Conservation (phyloP, 2,329 filamentous ascomycete genomes). For the Scedosporium boydii region DNA sequence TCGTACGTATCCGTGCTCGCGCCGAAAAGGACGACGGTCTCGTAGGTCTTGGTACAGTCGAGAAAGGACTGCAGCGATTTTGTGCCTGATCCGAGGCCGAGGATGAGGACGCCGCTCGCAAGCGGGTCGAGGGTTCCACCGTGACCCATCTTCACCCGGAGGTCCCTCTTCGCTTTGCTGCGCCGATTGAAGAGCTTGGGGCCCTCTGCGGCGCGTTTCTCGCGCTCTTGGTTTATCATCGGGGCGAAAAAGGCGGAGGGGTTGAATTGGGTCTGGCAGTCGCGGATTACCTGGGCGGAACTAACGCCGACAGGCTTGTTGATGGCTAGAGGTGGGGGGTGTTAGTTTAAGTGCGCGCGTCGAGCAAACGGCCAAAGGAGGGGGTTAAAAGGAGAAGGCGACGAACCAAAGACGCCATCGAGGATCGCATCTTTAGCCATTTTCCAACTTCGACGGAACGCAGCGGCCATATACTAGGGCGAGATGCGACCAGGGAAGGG, state of each 20-base stretch:
- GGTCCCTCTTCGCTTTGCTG: conserved; percentile 43
- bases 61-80: conserved; percentile 74
- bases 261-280: conserved; percentile 77
- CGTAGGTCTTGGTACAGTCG: conserved; percentile 86
- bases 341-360: conserved; percentile 6
- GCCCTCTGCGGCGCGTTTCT: conserved; percentile 44
- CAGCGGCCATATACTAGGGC: conserved; percentile 1
- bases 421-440: conserved; percentile 45
- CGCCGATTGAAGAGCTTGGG: conserved; percentile 51
- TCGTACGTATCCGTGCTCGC: conserved; percentile 92
- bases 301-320: conserved; percentile 84
- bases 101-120: conserved; percentile 84
- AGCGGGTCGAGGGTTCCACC: conserved; percentile 92
- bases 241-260: conserved; percentile 71
- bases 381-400: background rate
- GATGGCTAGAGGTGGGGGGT: conserved; percentile 50
- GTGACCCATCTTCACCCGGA: conserved; percentile 88
- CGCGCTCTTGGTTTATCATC: conserved; percentile 57
- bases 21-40: conserved; percentile 81
- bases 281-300: conserved; percentile 84
- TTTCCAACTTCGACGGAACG: conserved; percentile 19
- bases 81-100: conserved; percentile 80
- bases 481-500: background rate
- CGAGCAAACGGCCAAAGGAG: background rate
- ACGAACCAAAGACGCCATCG: conserved; percentile 50